Percentiles rank a stretch among this genome's conserved stretches.
These are phyloP conservation scores for Populus deltoides DNA, from an alignment of 345 rosid genomes.

Conservation along the genomic window DNA sequence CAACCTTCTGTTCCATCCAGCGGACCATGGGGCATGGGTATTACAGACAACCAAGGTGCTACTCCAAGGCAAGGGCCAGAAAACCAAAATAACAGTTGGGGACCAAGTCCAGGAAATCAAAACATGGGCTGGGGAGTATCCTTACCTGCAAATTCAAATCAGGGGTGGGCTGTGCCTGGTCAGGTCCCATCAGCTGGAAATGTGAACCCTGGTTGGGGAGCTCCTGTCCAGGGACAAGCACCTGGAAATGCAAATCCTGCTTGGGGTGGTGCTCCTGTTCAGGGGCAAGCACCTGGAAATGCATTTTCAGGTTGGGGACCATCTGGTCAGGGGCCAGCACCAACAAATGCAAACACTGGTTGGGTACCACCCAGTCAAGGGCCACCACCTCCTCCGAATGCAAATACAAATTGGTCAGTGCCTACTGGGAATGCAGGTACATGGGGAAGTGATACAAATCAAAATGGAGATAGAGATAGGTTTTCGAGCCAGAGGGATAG, in stretches of 20 bases:
- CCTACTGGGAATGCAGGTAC: constrained; percentile 37
- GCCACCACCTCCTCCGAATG: constrained; percentile 29
- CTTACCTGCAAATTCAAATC: constrained; percentile 45
- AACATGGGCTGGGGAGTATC: constrained; percentile 66
- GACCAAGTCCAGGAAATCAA: constrained; percentile 47
- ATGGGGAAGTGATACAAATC: constrained; percentile 56
- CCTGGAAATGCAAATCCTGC: constrained; percentile 46
- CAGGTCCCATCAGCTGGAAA: constrained; percentile 49
- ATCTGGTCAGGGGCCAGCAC: constrained; percentile 43
- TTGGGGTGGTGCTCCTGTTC: constrained; percentile 53
- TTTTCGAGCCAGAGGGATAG: constrained; percentile 41
- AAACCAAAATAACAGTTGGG: constrained; percentile 57
- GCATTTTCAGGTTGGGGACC: constrained; percentile 45
- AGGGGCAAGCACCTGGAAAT: constrained; percentile 38
- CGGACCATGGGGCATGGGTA: constrained; percentile 51
- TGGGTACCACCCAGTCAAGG: constrained; percentile 58
- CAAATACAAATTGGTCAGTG: constrained; percentile 34
- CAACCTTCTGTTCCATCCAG: constrained; percentile 40
- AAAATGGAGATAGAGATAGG: constrained; percentile 60
- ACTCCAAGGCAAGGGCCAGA: constrained; percentile 40
- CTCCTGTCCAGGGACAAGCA: constrained; percentile 52
- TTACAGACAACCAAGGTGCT: constrained; percentile 33
- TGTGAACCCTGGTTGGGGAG: constrained; percentile 48
- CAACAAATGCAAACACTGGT: constrained; percentile 36
- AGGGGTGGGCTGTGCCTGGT: constrained; percentile 47